These are phyloP conservation scores for Chlorella sorokiniana DNA, from an alignment of 139 green algal genomes.

Conservation along the genomic window DNA sequence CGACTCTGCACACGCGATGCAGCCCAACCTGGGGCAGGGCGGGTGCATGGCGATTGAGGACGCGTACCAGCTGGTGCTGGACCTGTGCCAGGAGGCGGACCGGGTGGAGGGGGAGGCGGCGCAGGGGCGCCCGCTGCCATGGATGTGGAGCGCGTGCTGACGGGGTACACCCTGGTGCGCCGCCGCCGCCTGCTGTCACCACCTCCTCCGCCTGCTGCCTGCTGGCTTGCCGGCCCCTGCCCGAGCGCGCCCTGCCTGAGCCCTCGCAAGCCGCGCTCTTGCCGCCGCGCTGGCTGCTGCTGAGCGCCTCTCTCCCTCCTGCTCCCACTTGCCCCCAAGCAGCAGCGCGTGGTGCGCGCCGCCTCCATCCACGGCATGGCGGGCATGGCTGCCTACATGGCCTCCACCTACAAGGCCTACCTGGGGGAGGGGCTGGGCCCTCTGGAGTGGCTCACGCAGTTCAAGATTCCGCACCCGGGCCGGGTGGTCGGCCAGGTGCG, in stretches of 20 bases:
- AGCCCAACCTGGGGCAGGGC: conserved; percentile 97
- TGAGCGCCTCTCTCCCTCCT: neutral
- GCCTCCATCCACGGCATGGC: conserved; percentile 91
- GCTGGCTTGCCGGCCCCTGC: neutral
- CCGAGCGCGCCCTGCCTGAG: neutral
- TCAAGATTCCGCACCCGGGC: conserved; percentile 95
- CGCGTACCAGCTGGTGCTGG: conserved; percentile 72
- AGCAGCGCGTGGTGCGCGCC: conserved; percentile 74
- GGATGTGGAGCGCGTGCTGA: conserved; percentile 44
- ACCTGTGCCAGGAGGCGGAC: conserved; percentile 26
- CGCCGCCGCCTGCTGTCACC: neutral
- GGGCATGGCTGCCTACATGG: conserved; percentile 86
- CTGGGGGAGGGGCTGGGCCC: conserved; percentile 87
- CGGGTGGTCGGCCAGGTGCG: conserved; percentile 62
- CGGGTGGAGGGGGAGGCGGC: neutral
- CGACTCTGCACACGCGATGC: conserved; percentile 97
- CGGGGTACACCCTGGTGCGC: conserved; percentile 26
- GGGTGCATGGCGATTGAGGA: conserved; percentile 96
- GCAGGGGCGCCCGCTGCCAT: neutral
- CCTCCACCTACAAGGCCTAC: conserved; percentile 91
- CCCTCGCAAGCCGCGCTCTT: too few relatives aligned
- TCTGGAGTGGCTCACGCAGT: conserved; percentile 62
- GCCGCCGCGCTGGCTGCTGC: too few relatives aligned
- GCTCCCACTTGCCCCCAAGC: neutral
- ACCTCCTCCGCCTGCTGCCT: neutral